Evolutionary conservation across 2,329 filamentous ascomycete species (phyloP).

Genomic region (Aulographum hederae): DNA sequence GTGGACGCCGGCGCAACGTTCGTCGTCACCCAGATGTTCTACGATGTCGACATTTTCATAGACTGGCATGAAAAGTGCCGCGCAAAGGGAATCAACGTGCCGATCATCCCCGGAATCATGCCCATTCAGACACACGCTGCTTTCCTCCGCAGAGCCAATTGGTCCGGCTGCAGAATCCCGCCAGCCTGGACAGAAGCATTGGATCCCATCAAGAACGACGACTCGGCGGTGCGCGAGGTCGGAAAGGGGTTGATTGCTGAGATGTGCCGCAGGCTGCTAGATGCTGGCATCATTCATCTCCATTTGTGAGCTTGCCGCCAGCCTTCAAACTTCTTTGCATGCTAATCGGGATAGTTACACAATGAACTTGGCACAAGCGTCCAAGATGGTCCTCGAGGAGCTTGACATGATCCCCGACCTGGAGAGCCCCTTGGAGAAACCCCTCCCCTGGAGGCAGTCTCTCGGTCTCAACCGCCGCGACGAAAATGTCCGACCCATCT

Average conservation of each 20-base stretch:
- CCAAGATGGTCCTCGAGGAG: constrained; percentile 84
- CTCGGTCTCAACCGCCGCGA: constrained; percentile 73
- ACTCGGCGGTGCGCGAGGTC: constrained; percentile 76
- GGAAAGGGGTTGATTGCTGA: constrained; percentile 75
- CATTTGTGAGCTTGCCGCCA: constrained; percentile 47
- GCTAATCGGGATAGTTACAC: constrained; percentile 45
- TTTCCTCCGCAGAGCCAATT: constrained; percentile 75
- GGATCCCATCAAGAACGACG: constrained; percentile 92
- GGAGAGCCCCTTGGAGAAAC: constrained; percentile 63
- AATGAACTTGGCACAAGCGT: constrained; percentile 94
- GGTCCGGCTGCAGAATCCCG: constrained; percentile 76
- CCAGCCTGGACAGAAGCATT: constrained; percentile 62
- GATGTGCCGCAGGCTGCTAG: constrained; percentile 74
- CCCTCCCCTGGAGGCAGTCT: constrained; percentile 92
- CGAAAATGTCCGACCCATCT: constrained; percentile 93
- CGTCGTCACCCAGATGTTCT: constrained; percentile 98
- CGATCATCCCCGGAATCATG: constrained; percentile 79
- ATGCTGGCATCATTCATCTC: constrained; percentile 59
- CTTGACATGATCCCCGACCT: constrained; percentile 62
- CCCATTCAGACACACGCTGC: constrained; percentile 90
- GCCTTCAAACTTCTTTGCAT: neutral
- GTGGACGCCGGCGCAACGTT: constrained; percentile 86
- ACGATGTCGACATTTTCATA: constrained; percentile 89
- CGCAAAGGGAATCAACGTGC: constrained; percentile 63
- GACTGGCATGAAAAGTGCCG: constrained; percentile 78